Base-by-base conservation (phyloP, 768 basidiomycete species). In the Lactarius akahatsu region DNA sequence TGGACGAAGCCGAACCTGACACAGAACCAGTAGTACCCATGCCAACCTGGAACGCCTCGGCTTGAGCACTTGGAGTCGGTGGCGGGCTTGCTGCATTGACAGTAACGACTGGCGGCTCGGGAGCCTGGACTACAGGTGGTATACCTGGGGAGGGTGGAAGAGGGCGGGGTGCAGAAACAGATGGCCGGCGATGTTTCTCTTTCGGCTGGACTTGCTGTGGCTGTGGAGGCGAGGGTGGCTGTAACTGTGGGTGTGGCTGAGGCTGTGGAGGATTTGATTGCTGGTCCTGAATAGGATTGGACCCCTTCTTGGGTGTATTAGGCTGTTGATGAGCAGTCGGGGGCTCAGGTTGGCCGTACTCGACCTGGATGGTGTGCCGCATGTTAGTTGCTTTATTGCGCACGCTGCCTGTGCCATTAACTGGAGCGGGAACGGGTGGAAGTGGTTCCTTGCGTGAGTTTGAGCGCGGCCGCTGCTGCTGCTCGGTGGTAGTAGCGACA, bases 301-400 rank as follows among this genome's bases (percentile, higher is more conserved):
- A 26, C 34, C 55, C 59, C 23, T 64, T 70, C 68, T 58, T 69
- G 41, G 61, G 62, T 23, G 67, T 70, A 20, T 57, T 63, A 15
- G 68, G 30, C 16, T 40, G 65, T 23, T 45, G 28, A 3, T 72
- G 60, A 8, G 67, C 54, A 2, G 56, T 60, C 11, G 55, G 72
- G 16, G 68, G 23, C n/a, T 75, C 74, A 6, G 83, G 83, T 63
- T 88, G 88, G 64, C 90, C 91, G 72, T 98, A 98, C 77, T 99
- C 97, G 66, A 98, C 90, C 76, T 98, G 97, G 57, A 98, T 92
- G 11, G 97, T 98, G 77, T 98, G 95, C 58, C 94, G 81, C 76
- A 91, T 88, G 61, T 81, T 81, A 2, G 77, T 78, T 13, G 66
- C 54, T 66, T 79, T 85, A 69, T 82, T 79, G 74, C 84, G 85